Percentiles rank a stretch among this genome's conserved stretches.
These are phyloP conservation scores for Elsinoe perseae DNA, from an alignment of 2,329 filamentous ascomycete genomes.

Conservation along the genomic window DNA sequence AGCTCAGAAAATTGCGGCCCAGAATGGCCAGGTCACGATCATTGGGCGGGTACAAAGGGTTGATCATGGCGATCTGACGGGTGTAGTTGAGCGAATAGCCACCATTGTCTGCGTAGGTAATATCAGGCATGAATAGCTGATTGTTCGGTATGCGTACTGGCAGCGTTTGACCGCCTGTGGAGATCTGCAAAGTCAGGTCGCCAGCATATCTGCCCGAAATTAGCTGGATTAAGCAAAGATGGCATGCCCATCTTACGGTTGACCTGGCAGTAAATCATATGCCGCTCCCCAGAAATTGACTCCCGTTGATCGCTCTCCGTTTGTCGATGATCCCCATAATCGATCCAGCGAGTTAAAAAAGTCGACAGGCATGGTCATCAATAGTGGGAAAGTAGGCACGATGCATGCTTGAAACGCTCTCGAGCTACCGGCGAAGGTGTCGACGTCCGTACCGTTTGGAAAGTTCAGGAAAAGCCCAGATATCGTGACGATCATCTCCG, in stretches of 20 bases:
- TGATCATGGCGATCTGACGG: neutral
- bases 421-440: neutral
- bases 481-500: constrained; percentile 4
- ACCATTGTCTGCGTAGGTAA: neutral
- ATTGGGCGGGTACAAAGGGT: neutral
- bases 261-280: neutral
- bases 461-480: neutral
- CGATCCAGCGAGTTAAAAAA: no score
- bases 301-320: neutral
- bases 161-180: neutral
- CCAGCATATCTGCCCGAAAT: neutral
- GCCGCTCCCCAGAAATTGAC: constrained; percentile 9
- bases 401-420: constrained; percentile 3
- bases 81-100: neutral
- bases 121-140: constrained; percentile 6
- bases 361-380: neutral
- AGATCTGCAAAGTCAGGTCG: neutral
- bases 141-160: constrained; percentile 1
- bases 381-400: neutral
- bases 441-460: neutral
- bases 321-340: no score
- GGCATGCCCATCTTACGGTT: neutral
- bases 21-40: constrained; percentile 1
- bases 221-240: neutral
- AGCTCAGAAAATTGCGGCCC: neutral